A percentile compares a stretch with the other conserved stretches of the same genome.
Conservation (phyloP, 129 eudicot genomes). For the Scalesia atractyloides region DNA sequence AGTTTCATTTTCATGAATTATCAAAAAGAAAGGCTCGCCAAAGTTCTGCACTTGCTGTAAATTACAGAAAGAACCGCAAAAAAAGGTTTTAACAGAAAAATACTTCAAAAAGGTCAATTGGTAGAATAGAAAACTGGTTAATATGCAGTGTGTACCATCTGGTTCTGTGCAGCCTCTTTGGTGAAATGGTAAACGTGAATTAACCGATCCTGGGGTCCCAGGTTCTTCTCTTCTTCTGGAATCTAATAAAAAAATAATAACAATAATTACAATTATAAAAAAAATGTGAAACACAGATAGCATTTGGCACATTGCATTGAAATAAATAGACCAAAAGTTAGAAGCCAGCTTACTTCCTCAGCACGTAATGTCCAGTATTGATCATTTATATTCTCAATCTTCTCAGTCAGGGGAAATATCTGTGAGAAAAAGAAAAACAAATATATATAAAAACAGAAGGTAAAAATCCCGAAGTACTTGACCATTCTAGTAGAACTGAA, state of each 20-base stretch:
- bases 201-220: constrained; percentile 77
- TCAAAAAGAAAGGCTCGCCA: constrained; percentile 63
- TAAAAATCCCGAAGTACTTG: background rate
- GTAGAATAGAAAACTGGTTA: constrained; percentile 2
- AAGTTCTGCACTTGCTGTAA: constrained; percentile 83
- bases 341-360: constrained; percentile 40
- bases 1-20: constrained; percentile 55
- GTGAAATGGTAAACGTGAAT: constrained; percentile 97
- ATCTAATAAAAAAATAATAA: constrained; percentile 44
- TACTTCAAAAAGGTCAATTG: background rate
- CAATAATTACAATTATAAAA: background rate
- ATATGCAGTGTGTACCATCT: constrained; percentile 56
- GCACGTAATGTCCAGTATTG: constrained; percentile 52
- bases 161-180: constrained; percentile 90
- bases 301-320: background rate
- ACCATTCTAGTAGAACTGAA: constrained; percentile 6
- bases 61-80: background rate
- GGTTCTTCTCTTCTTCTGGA: constrained; percentile 95
- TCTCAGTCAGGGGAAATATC: constrained; percentile 76
- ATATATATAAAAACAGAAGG: background rate
- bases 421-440: constrained; percentile 33
- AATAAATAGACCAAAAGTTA: background rate
- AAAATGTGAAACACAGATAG: background rate
- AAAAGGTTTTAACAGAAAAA: background rate
- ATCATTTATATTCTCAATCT: constrained; percentile 51